Evolutionary conservation across 306 rosid species (phyloP), one percentile per base, ranked within the genome.

Genomic region (Sesbania bispinosa): DNA sequence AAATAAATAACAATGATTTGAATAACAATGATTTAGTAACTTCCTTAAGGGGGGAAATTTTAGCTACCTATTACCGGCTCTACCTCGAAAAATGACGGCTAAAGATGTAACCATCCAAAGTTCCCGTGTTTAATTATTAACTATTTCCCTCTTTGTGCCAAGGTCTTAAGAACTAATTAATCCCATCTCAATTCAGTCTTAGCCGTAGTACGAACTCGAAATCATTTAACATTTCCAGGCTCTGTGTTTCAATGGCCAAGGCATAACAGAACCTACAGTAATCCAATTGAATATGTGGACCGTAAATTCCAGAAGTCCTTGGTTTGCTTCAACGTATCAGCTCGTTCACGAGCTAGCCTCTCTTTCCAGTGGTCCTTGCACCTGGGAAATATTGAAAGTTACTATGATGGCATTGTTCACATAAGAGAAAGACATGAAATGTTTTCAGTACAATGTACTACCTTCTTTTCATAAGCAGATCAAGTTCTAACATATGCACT

Each of bases 391-490:
- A 30, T 77, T 64, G 13, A n/a, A 35, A 61, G 66, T 46, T 39
- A 75, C 7, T 48, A 33, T 42, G 54, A 64, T 65, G 35, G 10
- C 41, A 52, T 27, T 66, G 72, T 52, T 47, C 58, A 67, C 46
- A 38, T 33, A 15, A 62, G 55, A 52, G 15, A 2, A 55, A 35
- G 53, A 36, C 38, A 74, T 20, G 72, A 57, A 69, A 29, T 60
- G 50, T 19, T 29, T 16, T 43, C 59, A 24, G 53, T 53, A 45
- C 23, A 24, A 19, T 21, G 27, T 18, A 30, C 42, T 77, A 90
- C 98, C 98, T 87, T 87, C 62, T 83, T 84, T 90, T 90, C 73
- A 90, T 24, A 9, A 90, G 90, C 57, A 93, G 75, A 71, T 87
- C 88, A 41, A 93, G 79, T 76, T 93, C 98, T 78, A 81, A 30